phyloP scores from a whole-genome alignment of 305 asterid species.

The Fraxinus greggii region DNA sequence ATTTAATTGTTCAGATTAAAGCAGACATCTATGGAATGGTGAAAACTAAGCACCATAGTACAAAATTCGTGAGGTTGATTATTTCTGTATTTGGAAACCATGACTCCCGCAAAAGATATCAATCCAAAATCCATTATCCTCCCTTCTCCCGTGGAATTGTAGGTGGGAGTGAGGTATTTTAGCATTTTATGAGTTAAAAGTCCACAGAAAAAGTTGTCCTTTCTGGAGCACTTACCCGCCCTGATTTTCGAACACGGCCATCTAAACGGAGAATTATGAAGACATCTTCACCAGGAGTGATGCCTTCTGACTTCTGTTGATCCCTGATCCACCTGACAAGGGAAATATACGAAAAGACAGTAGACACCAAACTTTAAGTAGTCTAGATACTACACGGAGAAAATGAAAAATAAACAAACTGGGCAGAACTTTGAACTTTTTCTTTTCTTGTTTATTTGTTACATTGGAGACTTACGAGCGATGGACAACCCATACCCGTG shows the following conservation, averaged over 20 bases:
- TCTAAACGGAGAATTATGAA: constrained; percentile 92
- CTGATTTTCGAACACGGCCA: constrained; percentile 95
- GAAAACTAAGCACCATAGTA: not conserved
- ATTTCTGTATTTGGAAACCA: not conserved
- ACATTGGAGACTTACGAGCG: not conserved
- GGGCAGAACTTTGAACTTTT: not conserved
- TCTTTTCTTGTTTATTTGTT: not conserved
- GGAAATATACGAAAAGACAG: constrained; percentile 3
- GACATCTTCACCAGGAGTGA: constrained; percentile 86
- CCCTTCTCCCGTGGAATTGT: not conserved
- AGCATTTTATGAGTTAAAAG: not conserved
- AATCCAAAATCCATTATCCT: not conserved
- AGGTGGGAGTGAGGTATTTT: not conserved
- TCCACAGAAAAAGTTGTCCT: not conserved
- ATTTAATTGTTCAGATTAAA: not conserved
- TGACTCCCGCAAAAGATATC: not conserved
- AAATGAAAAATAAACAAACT: not conserved
- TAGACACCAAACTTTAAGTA: not conserved
- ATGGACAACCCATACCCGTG: not conserved
- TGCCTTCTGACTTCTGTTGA: constrained; percentile 87
- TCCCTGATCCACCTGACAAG: constrained; percentile 83
- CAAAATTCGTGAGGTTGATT: not conserved
- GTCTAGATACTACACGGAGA: not conserved
- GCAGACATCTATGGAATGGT: not conserved
- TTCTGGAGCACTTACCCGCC: constrained; percentile 58